A percentile compares a stretch with the other conserved stretches of the same genome.
Conservation (phyloP, 306 rosid species). For the Ormosia emarginata region DNA sequence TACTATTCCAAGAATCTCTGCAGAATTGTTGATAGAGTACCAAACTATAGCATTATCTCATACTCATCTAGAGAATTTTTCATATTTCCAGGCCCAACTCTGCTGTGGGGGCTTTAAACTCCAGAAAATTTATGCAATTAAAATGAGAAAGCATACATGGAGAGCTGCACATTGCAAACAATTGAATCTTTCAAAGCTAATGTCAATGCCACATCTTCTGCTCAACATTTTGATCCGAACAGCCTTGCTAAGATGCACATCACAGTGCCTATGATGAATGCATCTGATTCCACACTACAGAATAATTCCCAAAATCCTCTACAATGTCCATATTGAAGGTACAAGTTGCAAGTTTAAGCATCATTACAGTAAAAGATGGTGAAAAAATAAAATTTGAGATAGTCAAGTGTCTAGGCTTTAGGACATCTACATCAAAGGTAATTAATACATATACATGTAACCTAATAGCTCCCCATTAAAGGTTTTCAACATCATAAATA, state of each 20-base stretch:
- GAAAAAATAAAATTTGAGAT: not conserved
- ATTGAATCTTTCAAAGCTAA: slow-evolving; percentile 60
- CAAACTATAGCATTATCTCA: slow-evolving; percentile 67
- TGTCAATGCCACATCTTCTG: slow-evolving; percentile 56
- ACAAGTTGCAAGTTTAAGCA: slow-evolving; percentile 29
- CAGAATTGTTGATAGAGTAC: slow-evolving; percentile 89
- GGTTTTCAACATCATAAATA: not conserved
- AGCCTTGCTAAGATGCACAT: slow-evolving; percentile 53
- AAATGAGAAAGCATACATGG: slow-evolving; percentile 51
- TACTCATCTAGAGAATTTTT: slow-evolving; percentile 66
- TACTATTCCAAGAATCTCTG: slow-evolving; percentile 88
- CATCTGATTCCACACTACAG: slow-evolving; percentile 29
- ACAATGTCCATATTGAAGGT: slow-evolving; percentile 33
- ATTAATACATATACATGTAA: not conserved
- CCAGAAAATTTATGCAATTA: slow-evolving; percentile 56
- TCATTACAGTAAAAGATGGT: slow-evolving; percentile 4
- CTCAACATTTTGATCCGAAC: slow-evolving; percentile 51
- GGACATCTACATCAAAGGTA: not conserved
- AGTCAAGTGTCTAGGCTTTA: not conserved
- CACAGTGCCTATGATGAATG: slow-evolving; percentile 43
- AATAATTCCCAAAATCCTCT: slow-evolving; percentile 14
- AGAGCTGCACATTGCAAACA: slow-evolving; percentile 55
- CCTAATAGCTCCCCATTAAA: not conserved
- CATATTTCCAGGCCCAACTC: slow-evolving; percentile 77
- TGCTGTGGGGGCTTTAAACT: slow-evolving; percentile 69